Percentiles rank a stretch among this genome's conserved stretches.
These are phyloP conservation scores for Beauveria brongniartii DNA, from an alignment of 2,329 filamentous ascomycete species.

Conservation along the genomic window DNA sequence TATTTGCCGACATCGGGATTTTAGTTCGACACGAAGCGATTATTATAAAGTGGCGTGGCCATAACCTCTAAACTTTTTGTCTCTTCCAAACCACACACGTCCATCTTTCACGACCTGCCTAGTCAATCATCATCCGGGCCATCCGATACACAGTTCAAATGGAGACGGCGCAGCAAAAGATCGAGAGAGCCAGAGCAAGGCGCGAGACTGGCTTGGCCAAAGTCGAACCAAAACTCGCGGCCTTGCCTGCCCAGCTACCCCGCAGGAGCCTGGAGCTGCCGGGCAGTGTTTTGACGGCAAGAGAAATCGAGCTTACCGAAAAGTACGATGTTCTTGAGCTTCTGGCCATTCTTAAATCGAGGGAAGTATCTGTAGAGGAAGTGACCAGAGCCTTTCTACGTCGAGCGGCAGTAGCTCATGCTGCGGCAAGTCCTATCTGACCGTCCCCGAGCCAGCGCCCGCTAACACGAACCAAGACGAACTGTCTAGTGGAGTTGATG, in stretches of 20 bases:
- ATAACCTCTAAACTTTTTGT: background rate
- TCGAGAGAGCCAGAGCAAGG: slow-evolving; percentile 9
- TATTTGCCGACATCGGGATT: slow-evolving; percentile 5
- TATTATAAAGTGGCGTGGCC: background rate
- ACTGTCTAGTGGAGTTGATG: slow-evolving; percentile 26
- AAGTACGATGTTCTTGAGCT: slow-evolving; percentile 19
- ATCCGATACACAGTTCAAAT: background rate
- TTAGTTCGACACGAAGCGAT: background rate
- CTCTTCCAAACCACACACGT: background rate
- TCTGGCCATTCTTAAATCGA: slow-evolving; percentile 5
- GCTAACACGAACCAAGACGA: slow-evolving; percentile 18
- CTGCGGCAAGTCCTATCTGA: background rate
- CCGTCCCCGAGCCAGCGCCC: background rate
- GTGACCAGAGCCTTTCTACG: slow-evolving; percentile 10
- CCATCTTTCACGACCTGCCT: background rate
- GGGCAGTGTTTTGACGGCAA: slow-evolving; percentile 16
- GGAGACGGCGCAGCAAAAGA: slow-evolving; percentile 10
- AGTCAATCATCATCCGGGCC: no score
- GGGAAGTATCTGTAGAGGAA: slow-evolving; percentile 9
- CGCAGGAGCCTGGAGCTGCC: slow-evolving; percentile 19
- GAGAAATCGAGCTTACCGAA: slow-evolving; percentile 23
- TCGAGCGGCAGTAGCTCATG: slow-evolving; percentile 11
- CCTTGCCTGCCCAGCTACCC: slow-evolving; percentile 12
- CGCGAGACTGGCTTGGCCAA: slow-evolving; percentile 13
- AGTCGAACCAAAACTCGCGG: slow-evolving; percentile 13